Evolutionary conservation across 805 yeast genomes (phyloP), one percentile per base, ranked within the genome.

Genomic region (Kurtzmaniella fragi): DNA sequence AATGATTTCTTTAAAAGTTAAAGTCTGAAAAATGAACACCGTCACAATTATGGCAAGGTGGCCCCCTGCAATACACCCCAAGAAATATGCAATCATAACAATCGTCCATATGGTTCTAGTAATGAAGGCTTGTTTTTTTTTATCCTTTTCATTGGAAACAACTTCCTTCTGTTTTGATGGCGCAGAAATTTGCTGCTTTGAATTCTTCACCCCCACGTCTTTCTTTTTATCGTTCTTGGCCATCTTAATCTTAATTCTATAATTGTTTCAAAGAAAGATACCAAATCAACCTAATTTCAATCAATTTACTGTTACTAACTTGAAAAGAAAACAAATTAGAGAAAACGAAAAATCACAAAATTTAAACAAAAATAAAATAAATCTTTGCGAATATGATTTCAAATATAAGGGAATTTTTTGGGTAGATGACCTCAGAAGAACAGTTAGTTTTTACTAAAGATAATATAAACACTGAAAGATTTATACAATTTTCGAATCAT

Each of bases 61-160:
- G 31, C 99, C 99, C 8, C 90, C 77, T 23, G 85, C 80, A 29
- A 74, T 62, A 44, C 87, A 78, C 58, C 85, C 80, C 44, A 85
- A 77, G 61, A 89, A 84, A 5, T 78, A 79, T 13, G 70, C 61
- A 43, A 93, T 82, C 97, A 93, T 90, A 13, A 93, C 88, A 51
- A 93, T 61, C 0, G 97, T 85, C 98, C 98, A 93, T 35, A 85
- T 70, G 3, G 98, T 82, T 49, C 99, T 78, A 17, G 89, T 86
- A 34, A 89, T 58, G 54, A 93, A 89, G 32, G 90, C 84, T 63
- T 82, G 90, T 49, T 81, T 82, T 65, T 86, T 86, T 64, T 76
- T 77, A 47, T 79, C 84, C 31, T 53, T 58, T 45, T 77, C 82
- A 45, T 64, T 66, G 29, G 41, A 44, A 4, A 52, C 56, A 9